A percentile compares a stretch with the other conserved stretches of the same genome.
Evolutionary conservation across 805 yeast species (phyloP).

Genomic region (Wickerhamiella nectarea): DNA sequence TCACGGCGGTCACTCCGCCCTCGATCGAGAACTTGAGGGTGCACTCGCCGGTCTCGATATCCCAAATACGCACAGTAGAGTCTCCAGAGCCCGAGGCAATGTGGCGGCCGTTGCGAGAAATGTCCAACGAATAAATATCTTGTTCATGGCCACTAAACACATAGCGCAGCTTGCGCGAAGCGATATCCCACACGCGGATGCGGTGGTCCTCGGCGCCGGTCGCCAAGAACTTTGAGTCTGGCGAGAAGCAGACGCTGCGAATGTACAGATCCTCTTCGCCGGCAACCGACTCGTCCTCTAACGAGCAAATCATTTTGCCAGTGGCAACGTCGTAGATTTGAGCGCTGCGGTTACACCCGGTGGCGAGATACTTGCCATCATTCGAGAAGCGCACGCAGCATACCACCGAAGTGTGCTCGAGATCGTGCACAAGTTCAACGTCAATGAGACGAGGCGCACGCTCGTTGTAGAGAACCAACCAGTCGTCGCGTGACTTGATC

Average conservation of each 20-base stretch:
- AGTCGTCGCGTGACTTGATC: slow-evolving; percentile 73
- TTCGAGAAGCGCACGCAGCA: slow-evolving; percentile 90
- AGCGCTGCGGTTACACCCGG: slow-evolving; percentile 93
- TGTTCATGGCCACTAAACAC: slow-evolving; percentile 86
- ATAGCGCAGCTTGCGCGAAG: slow-evolving; percentile 71
- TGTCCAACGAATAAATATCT: slow-evolving; percentile 90
- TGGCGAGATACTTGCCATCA: slow-evolving; percentile 86
- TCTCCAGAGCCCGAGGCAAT: slow-evolving; percentile 95
- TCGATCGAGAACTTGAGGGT: slow-evolving; percentile 79
- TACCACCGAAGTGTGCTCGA: slow-evolving; percentile 88
- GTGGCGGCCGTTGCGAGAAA: slow-evolving; percentile 86
- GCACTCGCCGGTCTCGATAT: slow-evolving; percentile 77
- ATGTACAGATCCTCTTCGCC: slow-evolving; percentile 76
- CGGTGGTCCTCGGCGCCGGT: slow-evolving; percentile 71
- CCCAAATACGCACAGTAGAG: slow-evolving; percentile 94
- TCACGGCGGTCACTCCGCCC: slow-evolving; percentile 97
- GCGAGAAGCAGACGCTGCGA: slow-evolving; percentile 90
- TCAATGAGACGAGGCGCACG: slow-evolving; percentile 64
- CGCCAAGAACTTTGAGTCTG: slow-evolving; percentile 85
- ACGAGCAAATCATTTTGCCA: slow-evolving; percentile 75
- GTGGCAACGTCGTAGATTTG: slow-evolving; percentile 87
- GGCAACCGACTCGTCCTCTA: slow-evolving; percentile 67
- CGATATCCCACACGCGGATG: slow-evolving; percentile 91
- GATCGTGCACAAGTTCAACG: slow-evolving; percentile 75
- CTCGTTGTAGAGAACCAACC: slow-evolving; percentile 82